phyloP scores from a whole-genome alignment of 2,329 filamentous ascomycete genomes.

The Penicillium sp. region DNA sequence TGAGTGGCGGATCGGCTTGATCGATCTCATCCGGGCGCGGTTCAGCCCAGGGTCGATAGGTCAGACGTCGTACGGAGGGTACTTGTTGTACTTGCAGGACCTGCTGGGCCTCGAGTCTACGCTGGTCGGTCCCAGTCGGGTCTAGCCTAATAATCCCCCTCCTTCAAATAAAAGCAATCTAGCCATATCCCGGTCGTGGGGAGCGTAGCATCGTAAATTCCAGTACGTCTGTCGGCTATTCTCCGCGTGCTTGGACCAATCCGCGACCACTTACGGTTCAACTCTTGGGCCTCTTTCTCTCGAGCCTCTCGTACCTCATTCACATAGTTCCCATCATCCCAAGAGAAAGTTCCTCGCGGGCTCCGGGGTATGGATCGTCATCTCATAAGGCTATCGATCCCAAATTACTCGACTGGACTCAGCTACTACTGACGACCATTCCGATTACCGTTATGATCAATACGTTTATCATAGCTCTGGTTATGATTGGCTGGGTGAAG shows the following conservation, averaged over 20 bases:
- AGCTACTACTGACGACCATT: background rate
- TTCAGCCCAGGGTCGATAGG: constrained; percentile 14
- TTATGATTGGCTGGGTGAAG: background rate
- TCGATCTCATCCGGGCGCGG: constrained; percentile 16
- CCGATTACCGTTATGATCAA: background rate
- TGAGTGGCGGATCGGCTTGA: constrained; percentile 14
- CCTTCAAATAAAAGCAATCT: constrained; percentile 7
- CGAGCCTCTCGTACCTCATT: constrained; percentile 1
- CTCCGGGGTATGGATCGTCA: constrained; percentile 6
- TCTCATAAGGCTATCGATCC: constrained; percentile 3
- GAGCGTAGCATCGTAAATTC: constrained; percentile 24
- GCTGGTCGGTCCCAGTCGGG: constrained; percentile 14
- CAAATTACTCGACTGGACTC: background rate
- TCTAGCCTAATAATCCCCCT: background rate
- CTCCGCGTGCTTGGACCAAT: constrained; percentile 3
- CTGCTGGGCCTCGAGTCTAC: background rate
- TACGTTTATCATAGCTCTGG: background rate
- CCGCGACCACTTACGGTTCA: background rate
- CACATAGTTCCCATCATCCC: constrained; percentile 8
- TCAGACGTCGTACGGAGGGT: constrained; percentile 20
- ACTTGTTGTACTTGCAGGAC: background rate
- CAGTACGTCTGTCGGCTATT: constrained; percentile 16
- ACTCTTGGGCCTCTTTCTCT: background rate
- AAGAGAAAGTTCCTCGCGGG: background rate
- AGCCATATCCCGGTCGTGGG: constrained; percentile 9